Evolutionary conservation across 768 basidiomycete species (phyloP).

Genomic region (Mycena galopus): DNA sequence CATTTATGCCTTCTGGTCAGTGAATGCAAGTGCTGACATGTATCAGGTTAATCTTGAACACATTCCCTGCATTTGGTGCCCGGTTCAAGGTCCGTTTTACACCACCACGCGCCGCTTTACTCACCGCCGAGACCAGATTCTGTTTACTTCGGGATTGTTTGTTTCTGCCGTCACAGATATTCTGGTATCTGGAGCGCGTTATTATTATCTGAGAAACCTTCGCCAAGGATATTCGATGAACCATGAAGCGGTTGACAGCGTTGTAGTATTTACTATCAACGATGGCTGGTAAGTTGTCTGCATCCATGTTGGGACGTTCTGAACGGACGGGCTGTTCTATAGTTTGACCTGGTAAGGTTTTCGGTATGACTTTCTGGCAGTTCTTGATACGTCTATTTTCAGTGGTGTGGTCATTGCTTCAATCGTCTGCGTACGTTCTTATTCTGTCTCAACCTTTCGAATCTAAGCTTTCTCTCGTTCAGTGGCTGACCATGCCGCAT

Average conservation of each 20-base stretch:
- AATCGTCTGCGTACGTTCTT: slow-evolving; percentile 22
- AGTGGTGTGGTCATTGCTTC: slow-evolving; percentile 28
- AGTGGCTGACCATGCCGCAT: slow-evolving; percentile 34
- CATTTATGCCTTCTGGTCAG: background rate
- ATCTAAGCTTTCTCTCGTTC: background rate
- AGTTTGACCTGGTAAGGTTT: slow-evolving; percentile 15
- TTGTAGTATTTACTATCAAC: slow-evolving; percentile 32
- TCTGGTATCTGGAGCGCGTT: slow-evolving; percentile 26
- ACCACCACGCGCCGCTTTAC: background rate
- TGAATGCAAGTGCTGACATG: background rate
- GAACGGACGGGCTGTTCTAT: background rate
- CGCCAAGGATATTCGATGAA: slow-evolving; percentile 28
- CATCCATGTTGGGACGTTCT: background rate
- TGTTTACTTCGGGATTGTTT: slow-evolving; percentile 29
- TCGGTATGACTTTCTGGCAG: background rate
- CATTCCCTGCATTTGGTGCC: slow-evolving; percentile 12
- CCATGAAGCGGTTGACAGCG: slow-evolving; percentile 31
- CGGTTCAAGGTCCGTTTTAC: slow-evolving; percentile 1
- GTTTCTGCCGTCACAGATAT: slow-evolving; percentile 33
- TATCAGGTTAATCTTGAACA: background rate
- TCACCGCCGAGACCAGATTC: slow-evolving; percentile 16
- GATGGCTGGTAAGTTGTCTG: slow-evolving; percentile 21
- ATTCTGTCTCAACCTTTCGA: background rate
- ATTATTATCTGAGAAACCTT: slow-evolving; percentile 24
- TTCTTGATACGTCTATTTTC: background rate